phyloP scores from a whole-genome alignment of 257 asterid genomes.

The Oldenlandia corymbosa region DNA sequence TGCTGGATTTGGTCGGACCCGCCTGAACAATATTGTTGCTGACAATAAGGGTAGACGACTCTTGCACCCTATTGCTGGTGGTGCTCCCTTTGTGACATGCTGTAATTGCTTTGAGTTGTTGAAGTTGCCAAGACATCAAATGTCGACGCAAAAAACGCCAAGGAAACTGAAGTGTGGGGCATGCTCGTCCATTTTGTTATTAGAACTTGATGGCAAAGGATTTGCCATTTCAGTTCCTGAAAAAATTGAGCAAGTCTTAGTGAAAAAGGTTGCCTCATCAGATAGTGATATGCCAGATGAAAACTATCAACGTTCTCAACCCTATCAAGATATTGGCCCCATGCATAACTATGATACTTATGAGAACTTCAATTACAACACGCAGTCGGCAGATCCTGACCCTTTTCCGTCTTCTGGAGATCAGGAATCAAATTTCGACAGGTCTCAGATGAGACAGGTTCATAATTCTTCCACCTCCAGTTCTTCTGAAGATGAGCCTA shows the following conservation, averaged over 20 bases:
- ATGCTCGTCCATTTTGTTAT: constrained; percentile 61
- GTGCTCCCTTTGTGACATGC: constrained; percentile 88
- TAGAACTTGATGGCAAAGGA: constrained; percentile 53
- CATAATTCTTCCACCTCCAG: constrained; percentile 47
- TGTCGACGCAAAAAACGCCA: constrained; percentile 34
- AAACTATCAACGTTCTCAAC: constrained; percentile 39
- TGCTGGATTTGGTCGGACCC: constrained; percentile 42
- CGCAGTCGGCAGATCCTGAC: constrained; percentile 22
- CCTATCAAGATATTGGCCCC: constrained; percentile 30
- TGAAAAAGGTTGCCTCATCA: constrained; percentile 38
- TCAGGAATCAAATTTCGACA: constrained; percentile 38
- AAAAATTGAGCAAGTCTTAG: constrained; percentile 39
- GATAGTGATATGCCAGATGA: constrained; percentile 48
- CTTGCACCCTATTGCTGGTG: constrained; percentile 67
- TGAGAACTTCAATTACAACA: constrained; percentile 32
- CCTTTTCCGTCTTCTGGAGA: constrained; percentile 29
- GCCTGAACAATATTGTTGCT: constrained; percentile 41
- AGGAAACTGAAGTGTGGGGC: constrained; percentile 76
- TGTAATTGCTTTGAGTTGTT: constrained; percentile 74
- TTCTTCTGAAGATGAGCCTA: constrained; percentile 40
- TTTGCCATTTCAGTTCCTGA: constrained; percentile 41
- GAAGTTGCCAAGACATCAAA: constrained; percentile 49
- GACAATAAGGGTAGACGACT: constrained; percentile 34
- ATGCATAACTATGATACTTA: constrained; percentile 32
- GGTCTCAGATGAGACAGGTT: constrained; percentile 37